Base-by-base conservation (phyloP, 305 asterid genomes). In the Stenogyne calaminthoides region DNA sequence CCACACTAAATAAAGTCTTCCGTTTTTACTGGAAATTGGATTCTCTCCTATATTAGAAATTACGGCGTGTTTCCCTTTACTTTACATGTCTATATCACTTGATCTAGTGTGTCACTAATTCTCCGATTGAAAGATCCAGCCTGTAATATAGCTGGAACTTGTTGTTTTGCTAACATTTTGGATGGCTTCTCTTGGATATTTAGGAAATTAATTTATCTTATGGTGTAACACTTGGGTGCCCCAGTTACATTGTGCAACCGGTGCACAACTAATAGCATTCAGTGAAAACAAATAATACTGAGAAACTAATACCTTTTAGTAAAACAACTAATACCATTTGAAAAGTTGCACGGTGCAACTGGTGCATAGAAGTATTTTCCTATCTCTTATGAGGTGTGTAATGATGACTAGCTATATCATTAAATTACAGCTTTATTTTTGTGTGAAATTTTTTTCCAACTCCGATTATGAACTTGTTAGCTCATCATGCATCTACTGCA, bases 121-220 rank as follows among this genome's bases (percentile, higher is more conserved):
- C 78, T 66, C 67, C 40, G 71, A 77, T 72, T 76, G 68, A 80
- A 64, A 60, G 75, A 72, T 76, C 81, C 88, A 80, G 86, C 84
- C 87, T 82, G 84, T 80, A 40, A 32, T 74, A 64, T 72, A 74
- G 89, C 96, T 86, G 89, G 88, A 72, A 73, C 69, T 86, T 81
- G 82, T 84, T 81, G 18, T 34, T 68, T 82, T 84, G 64, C 72
- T 84, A 77, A 70, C 62, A 68, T 78, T 77, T 82, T 82, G 64
- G 36, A 32, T 2, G 36, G 36, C 36, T 32, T 32, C 7, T 32
- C 36, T 32, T 32, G 36, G 36, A 4, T 32, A 4, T 32, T 27
- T 32, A 42, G 64, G 72, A 68, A 80, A 61, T 76, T 55, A 7
- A 59, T 79, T 62, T 5, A 61, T 74, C 44, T 67, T 22, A 32